A percentile compares a stretch with the other conserved stretches of the same genome.
Conservation (phyloP, 116 monocot species). For the Cymodocea nodosa region DNA sequence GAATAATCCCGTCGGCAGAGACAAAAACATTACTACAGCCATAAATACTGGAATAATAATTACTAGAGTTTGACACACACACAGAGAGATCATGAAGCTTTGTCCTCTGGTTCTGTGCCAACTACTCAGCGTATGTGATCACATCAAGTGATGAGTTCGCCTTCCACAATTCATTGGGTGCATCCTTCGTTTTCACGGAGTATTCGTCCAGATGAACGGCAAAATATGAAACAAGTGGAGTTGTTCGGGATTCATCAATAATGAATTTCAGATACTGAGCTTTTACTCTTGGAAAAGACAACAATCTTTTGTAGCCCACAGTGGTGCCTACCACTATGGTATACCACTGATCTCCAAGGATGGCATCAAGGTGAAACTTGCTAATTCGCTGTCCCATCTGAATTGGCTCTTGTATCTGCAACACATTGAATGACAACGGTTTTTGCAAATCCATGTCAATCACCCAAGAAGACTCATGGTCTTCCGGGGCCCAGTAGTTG, state of each 20-base stretch:
- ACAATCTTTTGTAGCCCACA: constrained; percentile 75
- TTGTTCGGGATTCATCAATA: constrained; percentile 59
- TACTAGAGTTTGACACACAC: too few species aligned
- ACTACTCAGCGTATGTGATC: not conserved
- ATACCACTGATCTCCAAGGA: constrained; percentile 37
- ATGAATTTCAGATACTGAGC: constrained; percentile 39
- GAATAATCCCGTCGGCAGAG: too few species aligned
- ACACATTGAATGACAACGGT: constrained; percentile 49
- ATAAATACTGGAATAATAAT: too few species aligned
- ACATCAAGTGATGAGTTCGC: not conserved
- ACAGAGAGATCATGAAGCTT: too few species aligned
- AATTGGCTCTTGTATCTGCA: constrained; percentile 79
- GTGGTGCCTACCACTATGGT: constrained; percentile 52
- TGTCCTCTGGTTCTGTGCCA: too few species aligned
- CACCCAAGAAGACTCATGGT: constrained; percentile 27
- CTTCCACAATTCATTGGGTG: not conserved
- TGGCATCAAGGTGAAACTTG: constrained; percentile 53
- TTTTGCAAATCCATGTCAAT: constrained; percentile 37
- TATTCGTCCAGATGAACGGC: constrained; percentile 54
- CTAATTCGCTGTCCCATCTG: constrained; percentile 91
- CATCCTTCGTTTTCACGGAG: constrained; percentile 6
- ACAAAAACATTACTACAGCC: too few species aligned
- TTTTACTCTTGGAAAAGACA: constrained; percentile 38
- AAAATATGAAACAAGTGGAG: constrained; percentile 68
- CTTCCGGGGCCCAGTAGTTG: constrained; percentile 79